phyloP scores from a whole-genome alignment of 257 asterid genomes.

The Rauvolfia tetraphylla region DNA sequence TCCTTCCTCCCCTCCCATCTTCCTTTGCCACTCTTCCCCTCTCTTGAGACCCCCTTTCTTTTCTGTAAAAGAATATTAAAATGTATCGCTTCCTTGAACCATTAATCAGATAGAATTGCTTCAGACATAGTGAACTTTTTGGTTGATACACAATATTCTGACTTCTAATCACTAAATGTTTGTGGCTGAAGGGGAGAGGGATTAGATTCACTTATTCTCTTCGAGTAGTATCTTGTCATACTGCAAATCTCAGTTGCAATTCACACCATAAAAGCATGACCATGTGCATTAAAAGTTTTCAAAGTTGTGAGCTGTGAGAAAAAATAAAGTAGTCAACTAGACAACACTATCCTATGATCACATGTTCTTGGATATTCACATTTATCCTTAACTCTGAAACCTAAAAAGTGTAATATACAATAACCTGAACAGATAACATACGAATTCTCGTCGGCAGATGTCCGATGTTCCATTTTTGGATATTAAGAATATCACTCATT shows the following conservation, averaged over 20 bases:
- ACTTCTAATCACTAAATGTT: neutral
- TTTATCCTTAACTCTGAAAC: neutral
- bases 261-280: neutral
- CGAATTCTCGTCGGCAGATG: neutral
- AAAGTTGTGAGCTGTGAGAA: neutral
- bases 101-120: neutral
- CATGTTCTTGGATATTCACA: neutral
- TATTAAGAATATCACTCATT: neutral
- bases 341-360: neutral
- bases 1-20: neutral
- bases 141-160: neutral
- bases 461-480: neutral
- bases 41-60: neutral
- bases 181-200: neutral
- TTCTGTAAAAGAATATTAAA: neutral
- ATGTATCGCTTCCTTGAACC: neutral
- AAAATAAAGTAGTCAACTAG: neutral
- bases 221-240: too few species aligned
- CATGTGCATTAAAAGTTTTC: neutral
- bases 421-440: neutral
- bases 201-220: neutral
- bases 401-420: neutral
- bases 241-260: neutral
- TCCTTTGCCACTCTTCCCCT: neutral
- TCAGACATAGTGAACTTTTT: neutral